phyloP scores from a whole-genome alignment of 2,329 filamentous ascomycete genomes.

The Cryphonectria japonica region DNA sequence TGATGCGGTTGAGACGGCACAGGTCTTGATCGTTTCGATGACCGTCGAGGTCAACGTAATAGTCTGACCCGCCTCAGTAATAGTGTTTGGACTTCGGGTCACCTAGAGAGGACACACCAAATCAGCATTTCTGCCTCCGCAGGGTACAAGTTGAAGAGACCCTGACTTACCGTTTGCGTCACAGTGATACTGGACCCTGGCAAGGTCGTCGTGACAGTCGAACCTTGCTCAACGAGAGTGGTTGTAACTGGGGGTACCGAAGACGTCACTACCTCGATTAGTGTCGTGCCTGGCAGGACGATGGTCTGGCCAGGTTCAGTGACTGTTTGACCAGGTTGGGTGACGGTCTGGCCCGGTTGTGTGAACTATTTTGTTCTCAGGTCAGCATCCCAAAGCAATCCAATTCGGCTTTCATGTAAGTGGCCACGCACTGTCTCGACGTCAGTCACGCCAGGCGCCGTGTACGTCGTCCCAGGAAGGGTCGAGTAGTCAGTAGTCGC shows the following conservation, averaged over 20 bases:
- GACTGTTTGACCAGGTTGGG: slow-evolving; percentile 1
- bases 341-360: slow-evolving; percentile 7
- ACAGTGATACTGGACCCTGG: slow-evolving; percentile 34
- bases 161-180: slow-evolving; percentile 22
- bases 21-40: slow-evolving; percentile 43
- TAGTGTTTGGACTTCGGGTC: slow-evolving; percentile 25
- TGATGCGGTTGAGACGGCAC: slow-evolving; percentile 49
- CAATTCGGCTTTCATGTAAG: not conserved
- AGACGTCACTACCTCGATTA: slow-evolving; percentile 20
- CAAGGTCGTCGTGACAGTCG: slow-evolving; percentile 31
- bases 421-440: not conserved
- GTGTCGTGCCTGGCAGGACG: slow-evolving; percentile 10
- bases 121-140: not conserved
- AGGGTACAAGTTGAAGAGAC: not conserved
- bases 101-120: not conserved
- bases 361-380: slow-evolving; percentile 3
- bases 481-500: slow-evolving; percentile 17
- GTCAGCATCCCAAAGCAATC: not conserved
- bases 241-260: slow-evolving; percentile 34
- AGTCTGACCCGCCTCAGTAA: slow-evolving; percentile 33
- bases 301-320: not conserved
- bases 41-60: slow-evolving; percentile 41
- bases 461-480: slow-evolving; percentile 19
- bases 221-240: slow-evolving; percentile 34
- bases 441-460: slow-evolving; percentile 23